Evolutionary conservation across 805 yeast genomes (phyloP), one percentile per base, ranked within the genome.

Genomic region (Lipomyces mesembrius): DNA sequence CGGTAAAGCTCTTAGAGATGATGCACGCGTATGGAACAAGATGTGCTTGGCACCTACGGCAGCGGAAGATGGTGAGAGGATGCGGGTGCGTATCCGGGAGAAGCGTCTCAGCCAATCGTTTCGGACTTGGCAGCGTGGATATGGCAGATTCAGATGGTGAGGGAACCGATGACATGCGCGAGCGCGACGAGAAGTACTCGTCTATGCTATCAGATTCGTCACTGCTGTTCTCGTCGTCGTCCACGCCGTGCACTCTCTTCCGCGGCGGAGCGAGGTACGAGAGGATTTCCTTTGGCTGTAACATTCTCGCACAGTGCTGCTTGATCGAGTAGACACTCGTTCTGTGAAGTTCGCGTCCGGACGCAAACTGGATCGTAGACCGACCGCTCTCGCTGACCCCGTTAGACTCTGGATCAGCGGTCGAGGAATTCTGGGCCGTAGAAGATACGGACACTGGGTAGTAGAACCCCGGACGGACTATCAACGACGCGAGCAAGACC

Each of bases 401-500:
- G 27, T 27, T 4, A 14, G 60, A 12, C 20, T 59, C 62, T 22
- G 27, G 59, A 27, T 25, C 29, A 34, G 34, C 27, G 49, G 22
- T 25, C 39, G 57, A 54, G 5, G 57, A 25, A 46, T n/a, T 20
- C 25, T 29, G 34, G 20, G 22, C 35, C 2, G 51, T 8, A 37
- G 39, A 9, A 57, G 46, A 14, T 9, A 22, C 20, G 2, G 57
- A n/a, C 55, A 22, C 27, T 4, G 55, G 55, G 55, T 25, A 53
- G 53, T 49, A 62, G 46, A 64, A 63, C n/a, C 37, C 70, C 27
- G 70, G 68, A 14, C 71, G 65, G 7, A 67, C 68, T 25, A 63
- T 68, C 29, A 63, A 64, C 7, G 60, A 54, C 37, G 69, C 69
- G 35, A 68, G 67, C 35, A 63, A 55, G n/a, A 64, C 70, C 64